phyloP scores from a whole-genome alignment of 768 basidiomycete species.

The Mycena sanguinolenta region DNA sequence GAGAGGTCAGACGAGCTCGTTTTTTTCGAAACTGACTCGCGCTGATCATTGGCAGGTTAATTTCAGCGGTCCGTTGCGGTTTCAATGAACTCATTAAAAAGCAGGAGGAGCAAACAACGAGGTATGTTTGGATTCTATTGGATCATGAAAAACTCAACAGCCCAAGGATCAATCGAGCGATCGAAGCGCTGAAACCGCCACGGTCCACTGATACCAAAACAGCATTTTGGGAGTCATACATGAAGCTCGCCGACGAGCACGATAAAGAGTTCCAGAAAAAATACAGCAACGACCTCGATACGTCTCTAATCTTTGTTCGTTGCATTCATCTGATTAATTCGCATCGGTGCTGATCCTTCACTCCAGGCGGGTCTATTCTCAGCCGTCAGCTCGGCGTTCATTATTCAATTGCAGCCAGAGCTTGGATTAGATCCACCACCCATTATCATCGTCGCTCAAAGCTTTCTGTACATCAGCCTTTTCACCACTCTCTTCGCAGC shows the following conservation, averaged over 20 bases:
- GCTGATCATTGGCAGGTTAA: not conserved
- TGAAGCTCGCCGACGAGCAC: too few relatives aligned
- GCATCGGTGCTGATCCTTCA: not conserved
- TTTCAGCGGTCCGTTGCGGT: not conserved
- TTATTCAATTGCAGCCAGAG: not conserved
- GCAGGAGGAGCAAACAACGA: not conserved
- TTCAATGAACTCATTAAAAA: not conserved
- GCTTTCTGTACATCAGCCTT: conserved; percentile 9
- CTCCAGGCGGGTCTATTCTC: conserved; percentile 14
- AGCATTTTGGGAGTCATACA: conserved; percentile 17
- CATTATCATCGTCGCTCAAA: not conserved
- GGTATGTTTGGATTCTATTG: not conserved
- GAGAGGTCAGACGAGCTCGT: too few relatives aligned
- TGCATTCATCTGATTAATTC: not conserved
- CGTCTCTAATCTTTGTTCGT: too few relatives aligned
- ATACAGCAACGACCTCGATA: too few relatives aligned
- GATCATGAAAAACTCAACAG: not conserved
- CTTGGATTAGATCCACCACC: not conserved
- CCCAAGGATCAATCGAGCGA: not conserved
- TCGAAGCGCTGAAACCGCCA: not conserved
- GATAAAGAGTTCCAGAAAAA: too few relatives aligned
- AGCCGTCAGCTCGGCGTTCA: too few relatives aligned
- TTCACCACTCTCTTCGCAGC: conserved; percentile 3
- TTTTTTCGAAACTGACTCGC: too few relatives aligned
- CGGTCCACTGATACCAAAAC: conserved; percentile 1